phyloP scores from a whole-genome alignment of 306 rosid genomes.

The Heteromeles arbutifolia region DNA sequence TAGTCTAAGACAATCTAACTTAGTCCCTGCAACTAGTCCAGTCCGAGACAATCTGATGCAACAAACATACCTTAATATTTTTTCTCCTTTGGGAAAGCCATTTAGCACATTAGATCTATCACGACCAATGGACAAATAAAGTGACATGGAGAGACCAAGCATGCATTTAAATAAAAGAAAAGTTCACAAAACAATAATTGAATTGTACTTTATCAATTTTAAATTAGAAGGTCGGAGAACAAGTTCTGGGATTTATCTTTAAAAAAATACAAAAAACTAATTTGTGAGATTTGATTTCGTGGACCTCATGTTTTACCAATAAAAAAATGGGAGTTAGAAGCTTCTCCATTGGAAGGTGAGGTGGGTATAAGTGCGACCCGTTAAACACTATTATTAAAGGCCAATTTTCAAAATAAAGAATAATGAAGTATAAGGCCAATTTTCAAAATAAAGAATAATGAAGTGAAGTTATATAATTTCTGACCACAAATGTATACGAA shows the following conservation, averaged over 20 bases:
- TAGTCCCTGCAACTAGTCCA: no score
- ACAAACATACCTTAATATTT: neutral
- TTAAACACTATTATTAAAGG: neutral
- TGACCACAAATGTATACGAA: no score
- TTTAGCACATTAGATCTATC: neutral
- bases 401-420: neutral
- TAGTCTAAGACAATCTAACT: no score
- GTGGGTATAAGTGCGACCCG: neutral
- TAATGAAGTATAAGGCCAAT: no score
- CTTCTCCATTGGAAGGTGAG: neutral
- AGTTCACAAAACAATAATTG: neutral
- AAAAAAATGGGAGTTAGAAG: neutral
- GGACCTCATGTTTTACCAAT: neutral
- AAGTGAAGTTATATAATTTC: no score
- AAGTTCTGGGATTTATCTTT: neutral
- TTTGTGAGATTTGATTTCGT: neutral
- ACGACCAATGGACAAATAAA: neutral
- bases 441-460: neutral
- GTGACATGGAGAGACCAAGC: no score
- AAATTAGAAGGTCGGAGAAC: neutral
- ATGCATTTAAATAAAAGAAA: neutral
- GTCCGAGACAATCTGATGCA: no score
- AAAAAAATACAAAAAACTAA: neutral
- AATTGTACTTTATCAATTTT: neutral
- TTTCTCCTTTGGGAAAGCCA: slow-evolving; percentile 35